Base-by-base conservation (phyloP, 1,284 basidiomycete genomes). In the Kalmanozyma brasiliensis region DNA sequence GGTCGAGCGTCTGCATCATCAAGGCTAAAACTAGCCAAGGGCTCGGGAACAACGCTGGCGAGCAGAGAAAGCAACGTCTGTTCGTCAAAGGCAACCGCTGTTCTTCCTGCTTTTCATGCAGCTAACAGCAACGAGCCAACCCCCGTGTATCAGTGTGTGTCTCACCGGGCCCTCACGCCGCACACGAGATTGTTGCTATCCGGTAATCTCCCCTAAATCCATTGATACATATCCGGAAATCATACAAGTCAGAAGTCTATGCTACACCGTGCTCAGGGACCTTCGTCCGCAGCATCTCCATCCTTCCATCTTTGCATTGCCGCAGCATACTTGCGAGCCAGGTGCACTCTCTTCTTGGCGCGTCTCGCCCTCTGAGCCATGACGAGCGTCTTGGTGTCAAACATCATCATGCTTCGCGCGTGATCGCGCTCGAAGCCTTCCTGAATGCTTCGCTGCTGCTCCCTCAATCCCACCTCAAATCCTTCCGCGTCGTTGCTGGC, bases 301-400 rank as follows among this genome's bases (percentile, higher is more conserved):
- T 19, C 47, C 41, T 17, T 46, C 56, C 62, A 58, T 35, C n/a
- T 34, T 26, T 43, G 8, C 56, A 56, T 53, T 24, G 51, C 48
- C 19, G 36, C 43, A 3, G 37, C 49, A 35, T 69, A 40, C 45
- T 63, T 53, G 3, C 36, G 41, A 23, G 51, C 52, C 32, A 63
- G 20, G 23, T 49, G 47, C n/a, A 49, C 56, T 46, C 71, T 49
- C 36, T 47, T 47, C 35, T 66, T 70, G 20, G 70, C 69, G 6
- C 49, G 35, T 22, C 70, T 62, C 10, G 75, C 77, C 37, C 55
- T 52, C 40, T 80, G 67, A 6, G 78, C 77, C 34, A 53, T 42
- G 8, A 58, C 51, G 11, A 80, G 55, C 51, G 65, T 77, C 53
- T 64, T 62, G 8, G 42, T 36, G 16, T 57, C 60, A 55, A 78